Base-by-base conservation (phyloP, 2,329 filamentous ascomycete genomes). In the Colletotrichum nymphaeae region DNA sequence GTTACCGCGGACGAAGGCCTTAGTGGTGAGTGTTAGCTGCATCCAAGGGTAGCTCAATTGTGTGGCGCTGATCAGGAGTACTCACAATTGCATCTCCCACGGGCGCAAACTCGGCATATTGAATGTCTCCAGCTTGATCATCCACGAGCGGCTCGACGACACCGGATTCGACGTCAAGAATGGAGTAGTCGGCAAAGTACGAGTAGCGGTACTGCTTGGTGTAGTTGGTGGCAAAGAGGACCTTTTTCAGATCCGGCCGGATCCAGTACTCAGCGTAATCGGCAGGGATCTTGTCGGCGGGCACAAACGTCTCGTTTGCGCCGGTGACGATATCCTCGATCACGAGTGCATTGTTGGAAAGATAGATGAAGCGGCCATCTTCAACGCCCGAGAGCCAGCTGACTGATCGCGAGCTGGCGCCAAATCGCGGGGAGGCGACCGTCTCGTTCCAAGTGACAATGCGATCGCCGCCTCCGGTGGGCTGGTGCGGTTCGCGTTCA, bases 161-260 rank as follows among this genome's bases (percentile, higher is more conserved):
- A 28, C 90, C 90, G 0, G 86, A 88, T n/a, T 84, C 84, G 12
- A 92, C 87, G 75, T 93, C 88, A 59, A 92, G 86, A 24, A 94
- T 83, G 57, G 89, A 87, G 80, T 93, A 94, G 78, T 93, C 87
- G 42, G 92, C 88, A 78, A 91, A 91, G 81, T 91, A 93, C 6
- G 91, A 92, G 81, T 93, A 84, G 1, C 92, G 89, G 77, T 93
- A 93, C 79, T 92, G 88, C 80, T 93, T 92, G 16, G 90, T 93
- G 79, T 90, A 87, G 77, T 93, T 93, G 67, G 89, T 86, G 1
- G 91, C 86, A 82, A 91, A 90, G 22, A 93, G 82, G 0, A 93
- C 86, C 66, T 87, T 87, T 26, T 86, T 86, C 7, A 88, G 84
- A 77, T 92, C 90, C 2, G 89, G 82, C 53, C 89, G 90, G 75